phyloP scores from a whole-genome alignment of 2,329 filamentous ascomycete species.

The Leptographium wingfieldii region DNA sequence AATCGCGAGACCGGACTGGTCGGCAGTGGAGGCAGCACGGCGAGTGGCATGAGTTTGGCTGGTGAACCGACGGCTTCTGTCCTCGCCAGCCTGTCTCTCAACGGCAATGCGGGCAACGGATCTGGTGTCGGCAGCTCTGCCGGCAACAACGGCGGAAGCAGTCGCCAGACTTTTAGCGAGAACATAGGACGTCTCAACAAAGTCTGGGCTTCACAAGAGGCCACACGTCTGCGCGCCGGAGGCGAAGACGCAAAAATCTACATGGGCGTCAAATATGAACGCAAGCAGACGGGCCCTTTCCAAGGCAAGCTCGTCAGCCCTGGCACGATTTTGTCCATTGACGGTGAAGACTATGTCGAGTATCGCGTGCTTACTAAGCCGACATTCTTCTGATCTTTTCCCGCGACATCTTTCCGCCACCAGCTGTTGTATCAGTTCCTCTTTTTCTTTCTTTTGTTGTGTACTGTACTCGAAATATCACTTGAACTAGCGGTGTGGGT shows the following conservation, averaged over 20 bases:
- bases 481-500: neutral
- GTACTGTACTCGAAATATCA: neutral
- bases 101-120: constrained; percentile 11
- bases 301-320: constrained; percentile 50
- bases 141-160: constrained; percentile 11
- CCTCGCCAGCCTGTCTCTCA: constrained; percentile 2
- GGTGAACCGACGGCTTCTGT: neutral
- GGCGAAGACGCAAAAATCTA: constrained; percentile 44
- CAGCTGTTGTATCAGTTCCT: neutral
- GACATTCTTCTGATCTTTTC: constrained; percentile 36
- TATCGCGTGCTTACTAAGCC: constrained; percentile 53
- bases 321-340: constrained; percentile 49
- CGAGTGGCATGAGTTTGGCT: neutral
- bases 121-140: constrained; percentile 13
- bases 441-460: neutral
- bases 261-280: constrained; percentile 48
- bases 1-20: constrained; percentile 24
- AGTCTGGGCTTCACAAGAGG: constrained; percentile 43
- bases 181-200: constrained; percentile 40
- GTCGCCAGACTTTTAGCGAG: constrained; percentile 27
- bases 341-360: constrained; percentile 55
- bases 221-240: constrained; percentile 27
- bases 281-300: constrained; percentile 47
- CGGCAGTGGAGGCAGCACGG: neutral
- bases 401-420: neutral